Percentiles rank a stretch among this genome's conserved stretches.
phyloP scores from a whole-genome alignment of 2,329 filamentous ascomycete species.

The Podosphaera xanthii region DNA sequence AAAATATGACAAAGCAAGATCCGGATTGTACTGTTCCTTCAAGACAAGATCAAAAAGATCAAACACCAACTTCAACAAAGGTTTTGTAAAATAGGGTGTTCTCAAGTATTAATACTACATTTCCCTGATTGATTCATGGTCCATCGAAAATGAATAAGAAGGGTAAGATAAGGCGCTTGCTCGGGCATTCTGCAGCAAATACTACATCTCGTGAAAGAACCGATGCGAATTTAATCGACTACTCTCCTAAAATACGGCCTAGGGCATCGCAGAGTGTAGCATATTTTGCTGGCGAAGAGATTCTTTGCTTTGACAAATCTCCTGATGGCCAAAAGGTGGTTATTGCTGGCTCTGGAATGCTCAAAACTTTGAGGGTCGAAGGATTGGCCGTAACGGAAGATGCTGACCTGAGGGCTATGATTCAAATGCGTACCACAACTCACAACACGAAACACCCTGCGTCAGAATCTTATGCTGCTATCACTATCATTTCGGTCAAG shows the following conservation, averaged over 20 bases:
- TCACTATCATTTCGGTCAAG: conserved; percentile 40
- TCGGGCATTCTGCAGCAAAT: conserved; percentile 10
- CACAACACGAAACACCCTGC: conserved; percentile 18
- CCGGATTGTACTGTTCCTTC: too few species aligned
- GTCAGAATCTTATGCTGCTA: conserved; percentile 25
- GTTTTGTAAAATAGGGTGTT: too few species aligned
- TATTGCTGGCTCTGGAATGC: conserved; percentile 34
- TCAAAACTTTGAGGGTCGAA: conserved; percentile 32
- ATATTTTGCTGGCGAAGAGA: conserved; percentile 28
- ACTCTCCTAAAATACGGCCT: conserved; percentile 12
- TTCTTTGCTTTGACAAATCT: conserved; percentile 34
- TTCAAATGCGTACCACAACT: conserved; percentile 24
- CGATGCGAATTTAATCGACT: conserved; percentile 7
- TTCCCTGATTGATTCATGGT: background rate
- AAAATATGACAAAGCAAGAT: too few species aligned
- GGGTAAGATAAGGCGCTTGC: conserved; percentile 15
- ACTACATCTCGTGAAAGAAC: conserved; percentile 5
- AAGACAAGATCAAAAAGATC: too few species aligned
- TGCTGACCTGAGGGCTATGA: conserved; percentile 32
- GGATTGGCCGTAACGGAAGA: conserved; percentile 29
- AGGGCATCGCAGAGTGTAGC: conserved; percentile 29
- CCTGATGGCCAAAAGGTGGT: conserved; percentile 32
- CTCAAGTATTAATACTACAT: background rate
- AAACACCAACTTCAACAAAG: too few species aligned
- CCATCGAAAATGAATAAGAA: conserved; percentile 12